Percentiles rank a stretch among this genome's conserved stretches.
Conservation (phyloP, 805 yeast species). For the Monosporozyma unispora region DNA sequence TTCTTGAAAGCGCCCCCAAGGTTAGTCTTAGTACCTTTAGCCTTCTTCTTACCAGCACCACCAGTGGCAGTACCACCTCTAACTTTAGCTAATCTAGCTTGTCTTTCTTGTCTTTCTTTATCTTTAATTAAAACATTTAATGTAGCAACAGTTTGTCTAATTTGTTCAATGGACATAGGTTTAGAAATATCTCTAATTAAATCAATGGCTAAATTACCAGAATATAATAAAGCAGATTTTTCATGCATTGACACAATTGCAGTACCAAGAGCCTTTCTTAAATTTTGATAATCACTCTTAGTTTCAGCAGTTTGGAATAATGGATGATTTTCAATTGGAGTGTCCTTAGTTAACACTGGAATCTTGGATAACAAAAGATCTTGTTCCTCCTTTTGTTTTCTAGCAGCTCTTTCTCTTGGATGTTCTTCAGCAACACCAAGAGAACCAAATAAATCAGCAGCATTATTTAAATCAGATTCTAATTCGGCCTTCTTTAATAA, state of each 20-base stretch:
- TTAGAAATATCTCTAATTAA: conserved; percentile 74
- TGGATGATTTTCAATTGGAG: conserved; percentile 70
- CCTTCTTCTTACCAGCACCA: conserved; percentile 95
- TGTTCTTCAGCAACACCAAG: conserved; percentile 44
- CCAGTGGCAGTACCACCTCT: conserved; percentile 82
- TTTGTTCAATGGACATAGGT: conserved; percentile 74
- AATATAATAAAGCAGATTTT: conserved; percentile 55
- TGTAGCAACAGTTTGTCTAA: conserved; percentile 79
- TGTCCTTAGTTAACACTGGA: conserved; percentile 31
- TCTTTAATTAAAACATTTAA: conserved; percentile 73
- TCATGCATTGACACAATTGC: conserved; percentile 53
- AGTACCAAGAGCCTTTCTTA: conserved; percentile 62
- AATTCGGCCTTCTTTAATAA: conserved; percentile 72
- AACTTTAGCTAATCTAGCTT: conserved; percentile 62
- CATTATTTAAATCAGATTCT: conserved; percentile 81
- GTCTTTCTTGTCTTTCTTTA: conserved; percentile 85
- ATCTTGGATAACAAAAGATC: conserved; percentile 18
- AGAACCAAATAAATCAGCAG: conserved; percentile 85
- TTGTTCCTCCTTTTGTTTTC: conserved; percentile 31
- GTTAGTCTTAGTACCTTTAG: conserved; percentile 65
- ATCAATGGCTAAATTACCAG: conserved; percentile 72
- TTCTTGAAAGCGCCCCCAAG: conserved; percentile 56
- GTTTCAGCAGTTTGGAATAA: conserved; percentile 65
- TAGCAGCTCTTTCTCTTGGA: conserved; percentile 34
- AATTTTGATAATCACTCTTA: conserved; percentile 68